Evolutionary conservation across 805 yeast species (phyloP).

Genomic region (Sungouiozyma ichnusensis): DNA sequence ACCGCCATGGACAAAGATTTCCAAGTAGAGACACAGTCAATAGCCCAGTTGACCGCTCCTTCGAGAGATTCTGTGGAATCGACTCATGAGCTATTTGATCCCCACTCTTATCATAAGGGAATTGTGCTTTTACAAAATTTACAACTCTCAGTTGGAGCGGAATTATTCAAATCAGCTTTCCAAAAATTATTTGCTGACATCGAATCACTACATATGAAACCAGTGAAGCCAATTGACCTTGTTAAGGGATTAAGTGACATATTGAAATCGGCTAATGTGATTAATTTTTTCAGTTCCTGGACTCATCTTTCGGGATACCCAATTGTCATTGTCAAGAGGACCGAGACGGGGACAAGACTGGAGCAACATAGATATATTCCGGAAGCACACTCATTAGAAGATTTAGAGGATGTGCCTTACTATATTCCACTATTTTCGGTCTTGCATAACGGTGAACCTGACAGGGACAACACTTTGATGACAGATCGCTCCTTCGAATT

Average conservation of each 20-base stretch:
- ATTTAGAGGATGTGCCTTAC: constrained; percentile 47
- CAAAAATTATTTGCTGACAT: constrained; percentile 9
- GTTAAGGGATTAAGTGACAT: constrained; percentile 16
- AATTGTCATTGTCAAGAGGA: constrained; percentile 27
- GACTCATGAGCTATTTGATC: constrained; percentile 24
- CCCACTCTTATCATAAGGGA: constrained; percentile 27
- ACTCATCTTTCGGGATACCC: constrained; percentile 51
- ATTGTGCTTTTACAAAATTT: constrained; percentile 23
- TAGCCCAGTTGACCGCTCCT: background rate
- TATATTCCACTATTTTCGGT: constrained; percentile 45
- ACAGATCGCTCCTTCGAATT: constrained; percentile 21
- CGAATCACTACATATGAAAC: constrained; percentile 8
- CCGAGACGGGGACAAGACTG: constrained; percentile 23
- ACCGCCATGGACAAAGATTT: constrained; percentile 12
- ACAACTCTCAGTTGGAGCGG: constrained; percentile 16
- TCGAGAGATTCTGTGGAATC: background rate
- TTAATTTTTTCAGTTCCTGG: constrained; percentile 41
- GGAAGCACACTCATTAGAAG: constrained; percentile 13
- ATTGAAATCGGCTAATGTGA: constrained; percentile 19
- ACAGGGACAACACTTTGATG: constrained; percentile 16
- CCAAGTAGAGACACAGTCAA: constrained; percentile 6
- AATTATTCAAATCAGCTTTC: constrained; percentile 14
- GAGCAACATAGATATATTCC: constrained; percentile 33
- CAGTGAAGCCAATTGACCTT: constrained; percentile 26
- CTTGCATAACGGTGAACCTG: constrained; percentile 12